Evolutionary conservation across 371 early-diverging fungal species (phyloP).

Genomic region (Nematocida parisii): DNA sequence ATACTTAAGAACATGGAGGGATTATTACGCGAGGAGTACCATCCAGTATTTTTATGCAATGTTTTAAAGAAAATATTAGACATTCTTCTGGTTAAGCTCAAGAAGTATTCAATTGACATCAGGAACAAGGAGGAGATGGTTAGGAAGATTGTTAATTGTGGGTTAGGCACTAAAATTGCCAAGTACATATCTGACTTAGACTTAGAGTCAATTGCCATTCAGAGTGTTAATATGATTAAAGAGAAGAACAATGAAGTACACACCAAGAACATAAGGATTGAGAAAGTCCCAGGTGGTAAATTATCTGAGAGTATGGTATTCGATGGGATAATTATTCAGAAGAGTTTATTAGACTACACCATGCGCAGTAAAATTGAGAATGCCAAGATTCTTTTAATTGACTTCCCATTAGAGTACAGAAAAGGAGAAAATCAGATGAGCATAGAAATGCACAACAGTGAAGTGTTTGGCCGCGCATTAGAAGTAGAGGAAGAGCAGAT

Average conservation of each 20-base stretch:
- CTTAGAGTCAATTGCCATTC: slow-evolving; percentile 90
- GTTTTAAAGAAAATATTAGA: slow-evolving; percentile 72
- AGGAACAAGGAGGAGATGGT: slow-evolving; percentile 77
- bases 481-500: slow-evolving; percentile 99
- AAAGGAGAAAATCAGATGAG: slow-evolving; percentile 99
- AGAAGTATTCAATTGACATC: slow-evolving; percentile 49
- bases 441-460: slow-evolving; percentile 90
- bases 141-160: slow-evolving; percentile 76
- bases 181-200: slow-evolving; percentile 90
- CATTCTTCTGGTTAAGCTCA: slow-evolving; percentile 15
- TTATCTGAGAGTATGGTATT: slow-evolving; percentile 89
- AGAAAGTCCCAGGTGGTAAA: slow-evolving; percentile 93
- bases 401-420: slow-evolving; percentile 99
- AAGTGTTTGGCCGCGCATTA: slow-evolving; percentile 88
- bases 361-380: slow-evolving; percentile 96
- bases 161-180: slow-evolving; percentile 92
- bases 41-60: slow-evolving; percentile 91
- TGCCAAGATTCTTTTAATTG: slow-evolving; percentile 90
- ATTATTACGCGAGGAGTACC: slow-evolving; percentile 82
- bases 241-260: slow-evolving; percentile 77
- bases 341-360: slow-evolving; percentile 97
- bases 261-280: slow-evolving; percentile 91
- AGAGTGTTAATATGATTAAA: slow-evolving; percentile 84
- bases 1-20: slow-evolving; percentile 62
- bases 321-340: slow-evolving; percentile 96